Evolutionary conservation across 768 basidiomycete species (phyloP).

Genomic region (Naganishia vishniacii): DNA sequence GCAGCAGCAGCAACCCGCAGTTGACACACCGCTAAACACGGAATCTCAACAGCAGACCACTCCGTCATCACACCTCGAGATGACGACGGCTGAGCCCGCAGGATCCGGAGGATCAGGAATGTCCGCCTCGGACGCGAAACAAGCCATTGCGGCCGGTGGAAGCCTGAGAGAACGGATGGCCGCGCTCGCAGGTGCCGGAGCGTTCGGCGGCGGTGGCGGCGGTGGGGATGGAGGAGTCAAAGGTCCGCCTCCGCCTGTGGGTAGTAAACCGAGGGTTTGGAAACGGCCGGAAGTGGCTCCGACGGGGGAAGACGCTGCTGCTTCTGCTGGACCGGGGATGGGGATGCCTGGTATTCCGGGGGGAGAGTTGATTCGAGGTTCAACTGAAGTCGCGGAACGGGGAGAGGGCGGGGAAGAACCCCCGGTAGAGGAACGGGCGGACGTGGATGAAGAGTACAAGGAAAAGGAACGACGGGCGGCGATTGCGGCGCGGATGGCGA

Average conservation of each 20-base stretch:
- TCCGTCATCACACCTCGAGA: constrained; percentile 15
- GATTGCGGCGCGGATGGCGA: constrained; percentile 88
- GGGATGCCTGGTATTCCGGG: constrained; percentile 18
- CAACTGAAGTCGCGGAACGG: constrained; percentile 56
- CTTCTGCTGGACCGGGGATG: neutral
- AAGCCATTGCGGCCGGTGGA: constrained; percentile 67
- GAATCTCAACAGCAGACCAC: constrained; percentile 21
- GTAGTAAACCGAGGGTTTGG: constrained; percentile 62
- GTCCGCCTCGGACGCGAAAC: constrained; percentile 74
- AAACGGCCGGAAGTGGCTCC: constrained; percentile 58
- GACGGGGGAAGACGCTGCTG: constrained; percentile 32
- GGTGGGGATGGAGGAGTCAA: neutral
- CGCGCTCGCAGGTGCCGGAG: constrained; percentile 76
- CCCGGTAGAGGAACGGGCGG: constrained; percentile 23
- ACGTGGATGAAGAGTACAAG: constrained; percentile 38
- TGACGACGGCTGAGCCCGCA: neutral
- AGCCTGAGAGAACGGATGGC: constrained; percentile 94
- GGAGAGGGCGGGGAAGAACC: constrained; percentile 52
- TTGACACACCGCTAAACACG: constrained; percentile 23
- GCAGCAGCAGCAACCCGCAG: constrained; percentile 30
- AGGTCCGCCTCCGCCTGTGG: constrained; percentile 55
- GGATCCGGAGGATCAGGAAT: constrained; percentile 33
- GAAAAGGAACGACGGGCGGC: constrained; percentile 59
- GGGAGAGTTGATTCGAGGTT: too few species aligned
- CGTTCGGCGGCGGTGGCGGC: constrained; percentile 56